Evolutionary conservation across 768 basidiomycete species (phyloP).

Genomic region (Kwoniella europaea): DNA sequence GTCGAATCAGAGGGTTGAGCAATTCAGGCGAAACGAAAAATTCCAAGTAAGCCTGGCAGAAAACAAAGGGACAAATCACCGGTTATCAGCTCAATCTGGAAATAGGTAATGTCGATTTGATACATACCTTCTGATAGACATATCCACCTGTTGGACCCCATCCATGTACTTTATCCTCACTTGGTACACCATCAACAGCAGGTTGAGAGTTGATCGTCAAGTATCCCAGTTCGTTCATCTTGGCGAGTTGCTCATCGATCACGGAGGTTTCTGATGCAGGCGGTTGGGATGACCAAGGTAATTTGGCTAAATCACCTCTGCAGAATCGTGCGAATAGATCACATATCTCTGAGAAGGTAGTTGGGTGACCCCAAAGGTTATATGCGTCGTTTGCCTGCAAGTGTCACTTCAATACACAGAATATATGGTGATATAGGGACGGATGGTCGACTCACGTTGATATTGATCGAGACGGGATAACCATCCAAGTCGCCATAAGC

Average conservation of each 20-base stretch:
- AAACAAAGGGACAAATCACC: conserved; percentile 10
- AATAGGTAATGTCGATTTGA: not conserved
- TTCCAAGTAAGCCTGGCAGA: conserved; percentile 82
- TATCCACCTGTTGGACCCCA: conserved; percentile 95
- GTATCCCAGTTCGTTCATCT: conserved; percentile 89
- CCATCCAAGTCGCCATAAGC: conserved; percentile 98
- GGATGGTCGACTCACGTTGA: conserved; percentile 66
- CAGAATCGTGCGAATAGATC: conserved; percentile 58
- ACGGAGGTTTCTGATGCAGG: conserved; percentile 59
- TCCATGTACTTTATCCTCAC: conserved; percentile 82
- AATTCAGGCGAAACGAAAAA: conserved; percentile 85
- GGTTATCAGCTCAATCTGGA: not conserved
- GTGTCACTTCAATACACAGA: not conserved
- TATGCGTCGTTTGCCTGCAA: conserved; percentile 48
- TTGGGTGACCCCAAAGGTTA: conserved; percentile 53
- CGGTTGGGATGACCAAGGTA: conserved; percentile 58
- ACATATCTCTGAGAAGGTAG: conserved; percentile 49
- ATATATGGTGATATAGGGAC: not conserved
- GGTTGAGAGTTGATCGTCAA: conserved; percentile 97
- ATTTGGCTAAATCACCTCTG: conserved; percentile 50
- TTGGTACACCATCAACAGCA: conserved; percentile 85
- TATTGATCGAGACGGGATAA: conserved; percentile 89
- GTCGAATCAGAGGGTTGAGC: conserved; percentile 71
- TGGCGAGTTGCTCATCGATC: conserved; percentile 58
- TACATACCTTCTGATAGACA: conserved; percentile 86